phyloP scores from a whole-genome alignment of 768 basidiomycete genomes.

The Exsudoporus frostii region DNA sequence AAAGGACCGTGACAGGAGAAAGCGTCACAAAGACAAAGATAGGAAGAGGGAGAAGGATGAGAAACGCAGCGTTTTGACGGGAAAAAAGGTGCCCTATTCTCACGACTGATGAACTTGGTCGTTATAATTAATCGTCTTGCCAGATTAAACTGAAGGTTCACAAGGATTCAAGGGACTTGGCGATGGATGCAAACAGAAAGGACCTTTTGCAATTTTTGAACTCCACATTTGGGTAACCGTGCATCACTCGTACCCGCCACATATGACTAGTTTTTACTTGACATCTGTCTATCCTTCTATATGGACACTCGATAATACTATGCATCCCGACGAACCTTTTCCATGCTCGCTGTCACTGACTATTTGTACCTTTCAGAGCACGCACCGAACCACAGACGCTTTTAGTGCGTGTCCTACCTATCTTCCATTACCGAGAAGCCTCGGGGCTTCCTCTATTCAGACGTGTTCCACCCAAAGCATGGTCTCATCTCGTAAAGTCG shows the following conservation, averaged over 20 bases:
- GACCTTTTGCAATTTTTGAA: constrained; percentile 55
- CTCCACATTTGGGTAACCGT: constrained; percentile 38
- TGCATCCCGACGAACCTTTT: too few species aligned
- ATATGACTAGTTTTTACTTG: neutral
- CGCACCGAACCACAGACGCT: neutral
- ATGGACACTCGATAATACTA: neutral
- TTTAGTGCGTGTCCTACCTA: neutral
- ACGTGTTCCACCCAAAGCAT: neutral
- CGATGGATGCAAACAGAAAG: constrained; percentile 54
- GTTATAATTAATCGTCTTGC: neutral
- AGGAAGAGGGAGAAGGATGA: constrained; percentile 43
- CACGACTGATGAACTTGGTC: neutral
- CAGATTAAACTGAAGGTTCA: constrained; percentile 65
- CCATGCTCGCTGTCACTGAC: neutral
- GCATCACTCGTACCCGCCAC: neutral
- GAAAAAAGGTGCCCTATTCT: constrained; percentile 48
- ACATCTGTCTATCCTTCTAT: neutral
- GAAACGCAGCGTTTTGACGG: constrained; percentile 54
- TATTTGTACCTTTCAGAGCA: neutral
- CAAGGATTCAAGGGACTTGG: constrained; percentile 54
- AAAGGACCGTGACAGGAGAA: constrained; percentile 36
- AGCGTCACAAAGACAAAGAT: constrained; percentile 35
- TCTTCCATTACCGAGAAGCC: neutral
- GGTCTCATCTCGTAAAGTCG: neutral
- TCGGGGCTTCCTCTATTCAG: neutral